Evolutionary conservation across 352 stramenopile genomes (phyloP), one percentile per base, ranked within the genome.

Genomic region (Phytophthora megakarya): DNA sequence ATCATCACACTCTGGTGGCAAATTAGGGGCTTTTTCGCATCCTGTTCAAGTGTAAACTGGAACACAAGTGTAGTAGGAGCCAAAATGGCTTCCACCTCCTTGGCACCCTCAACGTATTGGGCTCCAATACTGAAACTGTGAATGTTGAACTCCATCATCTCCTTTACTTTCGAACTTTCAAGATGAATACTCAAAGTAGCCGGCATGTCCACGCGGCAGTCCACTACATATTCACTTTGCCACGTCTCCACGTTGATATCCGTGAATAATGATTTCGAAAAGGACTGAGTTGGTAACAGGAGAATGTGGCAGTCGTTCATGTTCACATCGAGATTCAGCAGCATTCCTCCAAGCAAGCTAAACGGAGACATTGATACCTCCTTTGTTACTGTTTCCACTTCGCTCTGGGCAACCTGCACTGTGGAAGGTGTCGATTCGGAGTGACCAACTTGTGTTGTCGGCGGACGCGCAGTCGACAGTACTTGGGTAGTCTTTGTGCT

Each of bases 311-410:
- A 87, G 46, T 89, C 79, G 16, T 86, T 78, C 66, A 89, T 67
- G 21, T 57, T 67, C 25, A 86, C 54, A 51, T 79, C 68, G 3
- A 89, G 60, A 23, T 77, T 67, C 42, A 89, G 55, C 58, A 86
- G 43, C 67, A 84, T 86, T 8, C 76, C 78, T 12, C 74, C 69
- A 23, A 89, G 67, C 32, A 89, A 46, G 30, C 78, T 89, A 47
- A 89, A 88, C 16, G 80, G 80, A 45, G 80, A 76, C 76, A 89
- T 86, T 10, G 79, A 79, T 42, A 81, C 75, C 21, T 79, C 66
- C 42, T 76, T 73, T 3, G 39, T 48, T 30, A 76, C 60, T 11
- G 50, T 67, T 16, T 77, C 73, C 12, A 70, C 46, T 30, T 88
- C 76, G 18, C 47, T 58, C 61, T 76, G 74, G 13, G 70, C 55